Base-by-base conservation (phyloP, 202 grass and related monocot species). In the Zizania palustris region DNA sequence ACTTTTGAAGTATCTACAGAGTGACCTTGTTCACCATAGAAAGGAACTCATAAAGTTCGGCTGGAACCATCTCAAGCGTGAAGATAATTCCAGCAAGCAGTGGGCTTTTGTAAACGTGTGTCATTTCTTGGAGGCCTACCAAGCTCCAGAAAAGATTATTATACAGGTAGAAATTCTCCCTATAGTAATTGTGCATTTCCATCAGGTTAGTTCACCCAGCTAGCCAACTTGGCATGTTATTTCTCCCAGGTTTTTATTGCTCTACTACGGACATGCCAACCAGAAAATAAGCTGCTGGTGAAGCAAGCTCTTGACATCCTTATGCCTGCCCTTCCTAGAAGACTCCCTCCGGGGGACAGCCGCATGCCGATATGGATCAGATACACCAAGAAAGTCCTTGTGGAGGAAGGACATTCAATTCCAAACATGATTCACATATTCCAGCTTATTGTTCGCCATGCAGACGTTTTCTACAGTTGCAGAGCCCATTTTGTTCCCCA, bases 361-460 rank as follows among this genome's bases (percentile, higher is more conserved):
- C 96, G 96, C 78, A 87, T 99, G 69, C 92, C 96, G 19, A 99
- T 99, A 88, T 99, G 96, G 96, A 99, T 99, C 69, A 89, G 96
- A 71, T 99, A 96, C 82, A 99, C 96, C 4, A 99, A 99, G 75
- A 99, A 99, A 88, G 92, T 99, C 60, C 85, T 99, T 38, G 96
- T 99, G 40, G 96, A 99, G 82, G 96, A 99, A 83, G 96, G 96
- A 4, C 96, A 99, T 94, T 99, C 96, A 71, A 99, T 99, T 73
- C 96, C 96, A 33, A 99, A 99, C 77, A 99, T 99, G 96, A 99
- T 99, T 80, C 96, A 99, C 83, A 99, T 99, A 88, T 99, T 99
- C 73, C 96, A 99, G 88, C 88, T 99, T 74, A 91, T 99, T 53
- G 96, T 99, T 75, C 89, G 96, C n/a, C 96, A 99, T 87, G 90